Percentiles rank a stretch among this genome's conserved stretches.
Conservation (phyloP, 163 green algal species). For the Botryococcus braunii region DNA sequence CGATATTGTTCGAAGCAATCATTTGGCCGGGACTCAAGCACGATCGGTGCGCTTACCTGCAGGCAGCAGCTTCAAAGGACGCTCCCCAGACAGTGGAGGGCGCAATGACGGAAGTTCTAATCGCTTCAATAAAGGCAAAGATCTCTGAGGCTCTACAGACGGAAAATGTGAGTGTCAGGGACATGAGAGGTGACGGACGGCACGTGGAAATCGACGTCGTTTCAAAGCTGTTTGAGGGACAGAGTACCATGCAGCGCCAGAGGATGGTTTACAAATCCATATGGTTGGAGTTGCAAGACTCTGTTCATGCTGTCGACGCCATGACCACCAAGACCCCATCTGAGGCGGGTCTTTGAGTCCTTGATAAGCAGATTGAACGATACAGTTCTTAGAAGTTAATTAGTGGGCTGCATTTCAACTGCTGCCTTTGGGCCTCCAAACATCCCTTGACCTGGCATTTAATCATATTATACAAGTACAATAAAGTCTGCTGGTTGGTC, state of each 20-base stretch:
- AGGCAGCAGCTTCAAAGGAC: too few species aligned
- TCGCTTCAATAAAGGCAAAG: constrained; percentile 29
- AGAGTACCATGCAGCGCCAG: constrained; percentile 39
- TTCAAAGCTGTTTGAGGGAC: constrained; percentile 63
- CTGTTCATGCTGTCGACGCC: constrained; percentile 86
- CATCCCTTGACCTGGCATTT: too few species aligned
- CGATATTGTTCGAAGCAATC: too few species aligned
- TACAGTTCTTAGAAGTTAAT: too few species aligned
- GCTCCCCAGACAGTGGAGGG: too few species aligned
- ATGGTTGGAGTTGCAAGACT: constrained; percentile 90
- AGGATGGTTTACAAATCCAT: constrained; percentile 93
- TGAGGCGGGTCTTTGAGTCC: constrained; percentile 42
- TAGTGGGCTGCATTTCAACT: neutral
- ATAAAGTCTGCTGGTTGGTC: too few species aligned
- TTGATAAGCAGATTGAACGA: too few species aligned
- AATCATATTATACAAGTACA: too few species aligned
- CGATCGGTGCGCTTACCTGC: too few species aligned
- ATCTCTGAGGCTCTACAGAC: constrained; percentile 60
- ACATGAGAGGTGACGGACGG: constrained; percentile 67
- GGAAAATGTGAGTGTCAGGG: constrained; percentile 42
- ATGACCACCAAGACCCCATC: constrained; percentile 81
- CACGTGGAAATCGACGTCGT: constrained; percentile 82
- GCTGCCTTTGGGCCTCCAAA: neutral
- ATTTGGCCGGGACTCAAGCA: too few species aligned
- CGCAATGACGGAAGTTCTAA: constrained; percentile 1